phyloP scores from a whole-genome alignment of 768 basidiomycete species.

The Amanita fuliginea region DNA sequence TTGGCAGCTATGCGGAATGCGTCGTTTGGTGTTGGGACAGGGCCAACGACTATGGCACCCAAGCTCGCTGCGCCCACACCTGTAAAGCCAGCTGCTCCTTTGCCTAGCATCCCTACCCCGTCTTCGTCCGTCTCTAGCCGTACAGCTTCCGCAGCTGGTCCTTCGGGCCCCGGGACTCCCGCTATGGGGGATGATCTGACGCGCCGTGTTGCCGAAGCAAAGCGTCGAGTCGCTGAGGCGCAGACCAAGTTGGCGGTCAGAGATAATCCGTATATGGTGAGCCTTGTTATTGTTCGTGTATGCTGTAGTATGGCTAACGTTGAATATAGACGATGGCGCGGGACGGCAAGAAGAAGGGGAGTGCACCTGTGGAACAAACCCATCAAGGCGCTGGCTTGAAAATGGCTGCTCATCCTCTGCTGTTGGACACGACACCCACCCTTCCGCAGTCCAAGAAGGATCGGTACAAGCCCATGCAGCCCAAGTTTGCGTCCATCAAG shows the following conservation, averaged over 20 bases:
- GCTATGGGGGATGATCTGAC: slow-evolving; percentile 51
- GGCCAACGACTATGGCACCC: slow-evolving; percentile 20
- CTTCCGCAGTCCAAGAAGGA: slow-evolving; percentile 75
- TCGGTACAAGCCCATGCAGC: slow-evolving; percentile 96
- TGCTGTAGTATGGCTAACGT: neutral
- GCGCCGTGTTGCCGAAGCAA: slow-evolving; percentile 74
- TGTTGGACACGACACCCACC: slow-evolving; percentile 55
- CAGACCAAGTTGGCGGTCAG: slow-evolving; percentile 65
- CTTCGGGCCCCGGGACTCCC: slow-evolving; percentile 20
- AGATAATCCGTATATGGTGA: slow-evolving; percentile 83
- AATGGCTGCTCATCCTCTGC: slow-evolving; percentile 83
- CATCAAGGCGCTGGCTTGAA: slow-evolving; percentile 79
- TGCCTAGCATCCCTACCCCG: slow-evolving; percentile 23
- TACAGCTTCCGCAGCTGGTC: slow-evolving; percentile 29
- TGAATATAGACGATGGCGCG: slow-evolving; percentile 38
- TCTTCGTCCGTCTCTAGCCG: slow-evolving; percentile 20
- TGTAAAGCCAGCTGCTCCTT: slow-evolving; percentile 16
- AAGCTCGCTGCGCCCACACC: slow-evolving; percentile 17
- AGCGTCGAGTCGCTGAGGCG: slow-evolving; percentile 73
- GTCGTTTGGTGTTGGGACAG: slow-evolving; percentile 22
- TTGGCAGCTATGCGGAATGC: slow-evolving; percentile 61
- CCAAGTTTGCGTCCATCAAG: slow-evolving; percentile 95
- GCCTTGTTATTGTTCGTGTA: slow-evolving; percentile 10
- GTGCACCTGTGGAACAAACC: slow-evolving; percentile 38
- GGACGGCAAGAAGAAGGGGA: slow-evolving; percentile 40